These are phyloP conservation scores for Pseudogymnoascus sp. DNA, from an alignment of 2,329 filamentous ascomycete genomes.

Conservation along the genomic window DNA sequence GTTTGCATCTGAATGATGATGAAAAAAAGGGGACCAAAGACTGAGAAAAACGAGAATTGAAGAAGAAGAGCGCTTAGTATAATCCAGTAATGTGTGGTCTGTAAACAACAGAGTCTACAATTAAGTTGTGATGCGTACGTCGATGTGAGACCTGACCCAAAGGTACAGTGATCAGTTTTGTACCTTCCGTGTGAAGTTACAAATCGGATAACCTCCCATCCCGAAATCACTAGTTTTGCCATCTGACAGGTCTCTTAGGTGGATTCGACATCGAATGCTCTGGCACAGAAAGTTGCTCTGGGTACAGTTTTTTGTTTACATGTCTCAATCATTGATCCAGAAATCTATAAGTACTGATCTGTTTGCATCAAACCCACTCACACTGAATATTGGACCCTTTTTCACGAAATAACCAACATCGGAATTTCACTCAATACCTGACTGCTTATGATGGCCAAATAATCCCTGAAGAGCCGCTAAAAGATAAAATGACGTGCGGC, in stretches of 20 bases:
- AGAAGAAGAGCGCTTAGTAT: background rate
- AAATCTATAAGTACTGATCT: background rate
- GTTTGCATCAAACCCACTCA: background rate
- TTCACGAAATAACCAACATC: background rate
- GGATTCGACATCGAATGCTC: background rate
- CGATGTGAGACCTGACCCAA: background rate
- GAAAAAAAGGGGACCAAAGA: background rate
- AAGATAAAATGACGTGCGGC: background rate
- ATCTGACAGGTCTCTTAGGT: slow-evolving; percentile 7
- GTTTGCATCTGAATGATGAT: background rate
- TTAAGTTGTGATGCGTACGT: background rate
- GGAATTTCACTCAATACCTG: background rate
- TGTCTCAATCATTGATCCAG: background rate
- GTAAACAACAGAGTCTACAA: background rate
- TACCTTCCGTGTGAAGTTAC: background rate
- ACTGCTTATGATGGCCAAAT: background rate
- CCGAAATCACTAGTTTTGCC: slow-evolving; percentile 3
- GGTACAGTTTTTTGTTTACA: background rate
- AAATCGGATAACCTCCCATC: background rate
- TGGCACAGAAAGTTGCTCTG: background rate
- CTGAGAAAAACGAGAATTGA: background rate
- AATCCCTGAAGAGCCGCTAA: background rate
- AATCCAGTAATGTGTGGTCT: background rate
- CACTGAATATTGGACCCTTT: slow-evolving; percentile 5
- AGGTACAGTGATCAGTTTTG: background rate